phyloP scores from a whole-genome alignment of 768 basidiomycete genomes.

The Xerocomellus intermedius region DNA sequence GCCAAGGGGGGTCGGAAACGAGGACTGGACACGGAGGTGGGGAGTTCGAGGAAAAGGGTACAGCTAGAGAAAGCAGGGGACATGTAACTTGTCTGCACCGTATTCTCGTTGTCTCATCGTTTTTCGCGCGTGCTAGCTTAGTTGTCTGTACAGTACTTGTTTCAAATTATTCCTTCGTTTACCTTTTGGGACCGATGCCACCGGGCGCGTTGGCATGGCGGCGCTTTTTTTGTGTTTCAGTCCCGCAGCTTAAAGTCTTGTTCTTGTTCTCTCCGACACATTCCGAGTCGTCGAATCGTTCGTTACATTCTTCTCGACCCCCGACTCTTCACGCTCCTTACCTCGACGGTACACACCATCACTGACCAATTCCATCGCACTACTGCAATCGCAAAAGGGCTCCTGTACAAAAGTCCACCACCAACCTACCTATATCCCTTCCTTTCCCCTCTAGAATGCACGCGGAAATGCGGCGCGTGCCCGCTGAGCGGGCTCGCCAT shows the following conservation, averaged over 20 bases:
- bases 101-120: background rate
- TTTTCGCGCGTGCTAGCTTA: background rate
- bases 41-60: constrained; percentile 63
- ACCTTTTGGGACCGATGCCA: background rate
- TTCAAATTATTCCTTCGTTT: background rate
- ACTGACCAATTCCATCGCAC: background rate
- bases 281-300: background rate
- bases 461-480: constrained; percentile 24
- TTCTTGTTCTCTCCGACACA: background rate
- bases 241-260: no score
- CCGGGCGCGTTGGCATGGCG: constrained; percentile 21
- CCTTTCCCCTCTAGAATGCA: constrained; percentile 21
- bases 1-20: constrained; percentile 95
- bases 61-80: constrained; percentile 65
- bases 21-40: constrained; percentile 76
- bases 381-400: background rate
- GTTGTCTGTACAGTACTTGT: background rate
- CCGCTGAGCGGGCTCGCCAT: constrained; percentile 34
- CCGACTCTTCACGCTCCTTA: constrained; percentile 19
- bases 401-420: background rate
- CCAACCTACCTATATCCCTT: background rate
- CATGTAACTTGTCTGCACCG: constrained; percentile 25
- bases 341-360: background rate
- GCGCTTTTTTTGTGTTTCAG: constrained; percentile 4
- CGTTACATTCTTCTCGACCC: constrained; percentile 5